Percentiles rank a stretch among this genome's conserved stretches.
phyloP scores from a whole-genome alignment of 192 early-diverging fungal genomes.

The Backusella westeae region DNA sequence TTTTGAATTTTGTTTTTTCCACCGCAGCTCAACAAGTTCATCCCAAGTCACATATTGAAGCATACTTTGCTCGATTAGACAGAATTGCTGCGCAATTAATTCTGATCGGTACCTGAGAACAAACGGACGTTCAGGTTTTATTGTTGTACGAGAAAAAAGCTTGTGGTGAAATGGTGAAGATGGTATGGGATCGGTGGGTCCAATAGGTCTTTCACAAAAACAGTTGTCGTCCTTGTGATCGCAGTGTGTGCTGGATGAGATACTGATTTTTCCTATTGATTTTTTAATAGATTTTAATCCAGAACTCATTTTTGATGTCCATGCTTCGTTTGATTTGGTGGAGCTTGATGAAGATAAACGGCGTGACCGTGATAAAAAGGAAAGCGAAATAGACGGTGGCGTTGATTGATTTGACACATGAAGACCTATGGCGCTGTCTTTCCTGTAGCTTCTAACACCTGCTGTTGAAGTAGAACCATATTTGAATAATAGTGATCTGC shows the following conservation, averaged over 20 bases:
- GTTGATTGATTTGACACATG: not conserved
- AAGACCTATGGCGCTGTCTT: slow-evolving; percentile 25
- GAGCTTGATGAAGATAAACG: slow-evolving; percentile 27
- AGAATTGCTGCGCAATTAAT: slow-evolving; percentile 51
- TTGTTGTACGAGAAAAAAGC: not conserved
- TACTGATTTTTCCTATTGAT: slow-evolving; percentile 14
- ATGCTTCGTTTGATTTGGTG: slow-evolving; percentile 19
- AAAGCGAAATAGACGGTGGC: slow-evolving; percentile 4
- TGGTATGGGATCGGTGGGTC: not conserved
- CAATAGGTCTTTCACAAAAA: not conserved
- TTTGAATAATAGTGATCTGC: not conserved
- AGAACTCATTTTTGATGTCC: slow-evolving; percentile 26
- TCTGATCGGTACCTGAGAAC: slow-evolving; percentile 52
- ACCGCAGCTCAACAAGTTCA: slow-evolving; percentile 50
- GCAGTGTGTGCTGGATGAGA: not conserved
- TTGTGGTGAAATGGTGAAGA: not conserved
- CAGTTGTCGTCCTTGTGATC: not conserved
- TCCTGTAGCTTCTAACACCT: not conserved
- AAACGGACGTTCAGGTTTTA: slow-evolving; percentile 31
- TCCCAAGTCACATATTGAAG: slow-evolving; percentile 52
- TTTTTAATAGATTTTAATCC: slow-evolving; percentile 28
- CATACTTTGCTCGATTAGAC: slow-evolving; percentile 49
- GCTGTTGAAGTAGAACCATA: not conserved
- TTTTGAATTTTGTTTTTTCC: slow-evolving; percentile 24
- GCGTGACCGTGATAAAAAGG: slow-evolving; percentile 19